Base-by-base conservation (phyloP, 495 filamentous ascomycete genomes). In the Xylaria palmicola region DNA sequence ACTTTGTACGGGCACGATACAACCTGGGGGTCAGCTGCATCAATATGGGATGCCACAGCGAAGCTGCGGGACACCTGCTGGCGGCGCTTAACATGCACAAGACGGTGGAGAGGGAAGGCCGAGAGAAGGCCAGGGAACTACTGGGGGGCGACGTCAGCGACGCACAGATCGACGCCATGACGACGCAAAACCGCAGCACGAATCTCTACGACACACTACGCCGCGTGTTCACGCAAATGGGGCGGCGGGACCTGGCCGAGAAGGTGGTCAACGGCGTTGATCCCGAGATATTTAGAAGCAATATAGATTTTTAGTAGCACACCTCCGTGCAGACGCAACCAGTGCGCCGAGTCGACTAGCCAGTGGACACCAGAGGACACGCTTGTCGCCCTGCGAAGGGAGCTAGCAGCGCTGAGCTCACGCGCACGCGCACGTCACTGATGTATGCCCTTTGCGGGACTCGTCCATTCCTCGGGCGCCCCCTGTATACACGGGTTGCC, bases 21-120 rank as follows among this genome's bases (percentile, higher is more conserved):
- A 98, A 98, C 75, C 85, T 98, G 7, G 94, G 94, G 39, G 94
- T 98, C 5, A 88, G 84, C 15, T 98, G 94, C 73, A 98, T 98
- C 72, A 98, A 98, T 74, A 96, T 98, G 62, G 93, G 92, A 20
- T 97, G 93, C 75, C 92, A 89, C 69, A 86, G 87, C 17, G 90
- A 97, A 77, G 94, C 94, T 0, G 94, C 95, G 4, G 89, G 92
- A 64, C 94, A 98, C 74, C 83, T 98, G n/a, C 84, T 98, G 0
- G 91, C 92, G 2, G 92, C 93, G 1, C 75, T 98, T 41, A 86
- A 86, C n/a, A 98, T 98, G 94, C 94, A 98, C 81, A 91, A 93
- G 66, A 87, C 93, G 7, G 90, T 96, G 1, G 94, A 97, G 77
- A 81, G 85, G 65, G 89, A 93, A 71, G 90, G 90, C 3, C 79